Evolutionary conservation across 768 basidiomycete genomes (phyloP), one percentile per base, ranked within the genome.

Genomic region (Auriculariales sp.): DNA sequence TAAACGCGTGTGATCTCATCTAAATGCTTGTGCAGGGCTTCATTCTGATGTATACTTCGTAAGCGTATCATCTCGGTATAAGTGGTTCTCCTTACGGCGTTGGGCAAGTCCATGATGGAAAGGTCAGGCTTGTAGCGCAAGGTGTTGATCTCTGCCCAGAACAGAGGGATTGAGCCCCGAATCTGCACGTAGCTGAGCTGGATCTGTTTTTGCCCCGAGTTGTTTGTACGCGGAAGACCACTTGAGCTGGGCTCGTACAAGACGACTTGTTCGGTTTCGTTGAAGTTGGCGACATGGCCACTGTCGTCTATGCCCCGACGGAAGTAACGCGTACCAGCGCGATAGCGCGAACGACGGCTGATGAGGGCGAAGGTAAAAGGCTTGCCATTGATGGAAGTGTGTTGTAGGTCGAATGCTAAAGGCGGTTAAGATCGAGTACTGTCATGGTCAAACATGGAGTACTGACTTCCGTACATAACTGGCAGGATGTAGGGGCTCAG

Each of bases 311-410:
- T 74, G 3, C 95, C 95, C 44, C 95, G 81, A 17, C 90, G 78
- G 68, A 98, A 95, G 72, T 94, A 98, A 46, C 95, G 87, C 12
- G 95, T 97, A 4, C 95, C 95, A 27, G 95, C 90, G 51, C 94
- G 80, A 68, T 83, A 86, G 19, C 95, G 85, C 10, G 90, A 93
- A 48, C 93, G 85, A 27, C 95, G 83, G 56, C 92, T 92, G 56
- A 98, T 84, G 58, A 99, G 79, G 57, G 78, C 81, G 55, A 98
- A 72, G 42, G 85, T 79, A 60, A 98, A 69, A 52, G 82, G 77
- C 50, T 80, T 78, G 11, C 83, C 81, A 59, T 88, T 84, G 56
- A 94, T 71, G 54, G 78, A 73, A 14, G 79, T 68, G 5, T 80
- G 74, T 19, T 86, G 83, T 46, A 92, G 67, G 58, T 93, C 90